phyloP scores from a whole-genome alignment of 2,329 filamentous ascomycete genomes.

The Dothideomycetes sp. region DNA sequence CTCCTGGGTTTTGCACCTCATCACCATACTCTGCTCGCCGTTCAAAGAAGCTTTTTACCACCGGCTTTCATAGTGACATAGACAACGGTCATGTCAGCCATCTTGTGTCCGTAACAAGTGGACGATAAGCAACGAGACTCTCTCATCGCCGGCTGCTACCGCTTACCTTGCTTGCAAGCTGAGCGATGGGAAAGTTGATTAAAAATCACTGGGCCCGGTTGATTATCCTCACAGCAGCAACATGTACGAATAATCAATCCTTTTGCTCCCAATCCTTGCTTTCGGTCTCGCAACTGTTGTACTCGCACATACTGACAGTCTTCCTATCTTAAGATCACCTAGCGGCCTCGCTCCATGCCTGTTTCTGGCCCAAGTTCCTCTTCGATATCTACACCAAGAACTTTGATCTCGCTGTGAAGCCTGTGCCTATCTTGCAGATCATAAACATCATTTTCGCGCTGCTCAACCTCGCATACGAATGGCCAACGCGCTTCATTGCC shows the following conservation, averaged over 20 bases:
- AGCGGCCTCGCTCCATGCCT: slow-evolving; percentile 68
- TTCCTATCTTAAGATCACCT: slow-evolving; percentile 59
- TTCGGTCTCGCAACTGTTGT: neutral
- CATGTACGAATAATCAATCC: slow-evolving; percentile 47
- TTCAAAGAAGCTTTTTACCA: too few species aligned
- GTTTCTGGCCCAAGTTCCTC: slow-evolving; percentile 99
- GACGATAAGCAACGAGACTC: too few species aligned
- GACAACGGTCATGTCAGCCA: too few species aligned
- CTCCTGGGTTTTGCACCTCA: too few species aligned
- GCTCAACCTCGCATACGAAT: slow-evolving; percentile 75
- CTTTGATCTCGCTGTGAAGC: slow-evolving; percentile 75
- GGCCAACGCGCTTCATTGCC: slow-evolving; percentile 70
- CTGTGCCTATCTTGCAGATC: slow-evolving; percentile 77
- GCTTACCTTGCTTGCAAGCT: neutral
- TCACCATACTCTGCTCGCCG: too few species aligned
- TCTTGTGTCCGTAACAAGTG: too few species aligned
- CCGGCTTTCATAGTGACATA: too few species aligned
- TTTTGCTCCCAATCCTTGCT: neutral
- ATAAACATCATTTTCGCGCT: slow-evolving; percentile 80
- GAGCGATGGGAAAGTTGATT: slow-evolving; percentile 85
- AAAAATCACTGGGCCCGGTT: slow-evolving; percentile 99
- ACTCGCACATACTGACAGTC: slow-evolving; percentile 10
- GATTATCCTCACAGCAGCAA: slow-evolving; percentile 75
- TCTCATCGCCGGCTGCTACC: too few species aligned
- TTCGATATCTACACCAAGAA: slow-evolving; percentile 94